Evolutionary conservation across 2,329 filamentous ascomycete species (phyloP), one percentile per base, ranked within the genome.

Genomic region (Talaromyces sp.): DNA sequence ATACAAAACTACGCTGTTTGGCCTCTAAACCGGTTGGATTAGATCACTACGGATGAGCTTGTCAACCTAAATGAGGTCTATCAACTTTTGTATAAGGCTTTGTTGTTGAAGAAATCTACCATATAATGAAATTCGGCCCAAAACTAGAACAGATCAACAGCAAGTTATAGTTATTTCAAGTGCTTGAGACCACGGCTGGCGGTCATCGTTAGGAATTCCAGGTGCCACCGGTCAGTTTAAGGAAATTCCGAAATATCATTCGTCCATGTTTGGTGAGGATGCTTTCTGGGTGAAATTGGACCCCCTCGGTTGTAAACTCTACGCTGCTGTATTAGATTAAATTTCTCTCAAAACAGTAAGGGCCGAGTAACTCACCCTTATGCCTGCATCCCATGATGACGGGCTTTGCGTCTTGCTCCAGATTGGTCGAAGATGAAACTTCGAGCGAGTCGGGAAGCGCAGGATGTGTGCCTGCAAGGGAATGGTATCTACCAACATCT

Each of bases 371-470:
- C 24, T 19, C 39, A 65, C 64, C 64, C 62, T 94, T 97, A 82
- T 99, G 95, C 56, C 95, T 89, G 54, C 99, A 91, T 56, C 95
- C 95, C 90, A 98, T 97, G 71, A 99, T 99, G 66, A 98, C 88
- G 35, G 91, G 91, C 69, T 90, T 92, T 35, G 47, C 87, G 87
- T 16, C 89, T 87, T 22, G 78, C 68, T 89, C 85, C 31, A 65
- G 24, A 39, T 65, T 65, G 62, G 95, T 92, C 89, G 92, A 97
- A 56, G 95, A 97, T 1, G 92, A 92, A 8, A 98, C 87, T 76
- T 99, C 92, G 49, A 99, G 85, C 68, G 88, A 92, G 33, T 90
- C 85, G 2, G 95, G 95, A 37, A 99, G 82, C 3, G 93, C 96
- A 45, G 91, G 86, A 70, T 95, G 90, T 1, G 93, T 97, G 45